A percentile compares a stretch with the other conserved stretches of the same genome.
Conservation (phyloP, 2,329 filamentous ascomycete genomes). For the Exserohilum turcica region DNA sequence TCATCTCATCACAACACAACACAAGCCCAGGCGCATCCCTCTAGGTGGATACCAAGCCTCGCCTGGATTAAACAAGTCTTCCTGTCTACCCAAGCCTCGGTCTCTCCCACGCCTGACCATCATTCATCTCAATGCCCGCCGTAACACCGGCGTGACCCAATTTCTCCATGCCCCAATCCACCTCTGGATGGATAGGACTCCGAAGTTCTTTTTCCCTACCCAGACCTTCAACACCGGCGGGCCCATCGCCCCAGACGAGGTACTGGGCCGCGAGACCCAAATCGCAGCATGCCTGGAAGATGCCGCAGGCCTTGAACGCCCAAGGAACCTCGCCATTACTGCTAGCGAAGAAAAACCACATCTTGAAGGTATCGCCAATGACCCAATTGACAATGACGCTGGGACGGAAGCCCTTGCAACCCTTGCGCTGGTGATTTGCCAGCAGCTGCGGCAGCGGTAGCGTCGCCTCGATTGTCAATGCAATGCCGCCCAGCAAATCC, state of each 20-base stretch:
- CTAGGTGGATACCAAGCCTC: no score
- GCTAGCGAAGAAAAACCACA: slow-evolving; percentile 76
- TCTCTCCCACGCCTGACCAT: slow-evolving; percentile 30
- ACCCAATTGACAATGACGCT: slow-evolving; percentile 80
- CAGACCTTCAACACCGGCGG: slow-evolving; percentile 12
- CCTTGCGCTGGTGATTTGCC: slow-evolving; percentile 69
- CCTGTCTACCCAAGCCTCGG: slow-evolving; percentile 16
- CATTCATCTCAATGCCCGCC: slow-evolving; percentile 26
- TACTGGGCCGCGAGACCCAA: slow-evolving; percentile 76
- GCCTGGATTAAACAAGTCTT: no score
- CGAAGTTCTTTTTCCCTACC: slow-evolving; percentile 29
- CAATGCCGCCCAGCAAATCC: slow-evolving; percentile 71
- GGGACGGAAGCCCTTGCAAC: slow-evolving; percentile 77
- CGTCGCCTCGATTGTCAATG: slow-evolving; percentile 78
- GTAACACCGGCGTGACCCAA: slow-evolving; percentile 13
- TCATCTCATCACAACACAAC: background rate
- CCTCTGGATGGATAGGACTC: slow-evolving; percentile 29
- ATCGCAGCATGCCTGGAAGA: slow-evolving; percentile 82
- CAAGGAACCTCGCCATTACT: slow-evolving; percentile 69
- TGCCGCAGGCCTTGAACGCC: slow-evolving; percentile 81
- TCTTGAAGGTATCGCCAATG: slow-evolving; percentile 81
- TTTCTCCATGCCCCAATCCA: slow-evolving; percentile 21
- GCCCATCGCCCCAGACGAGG: slow-evolving; percentile 46
- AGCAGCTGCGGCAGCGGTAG: slow-evolving; percentile 80
- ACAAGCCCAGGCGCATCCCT: no score